Evolutionary conservation across 2,329 filamentous ascomycete genomes (phyloP).

Genomic region (Colletotrichum nymphaeae): DNA sequence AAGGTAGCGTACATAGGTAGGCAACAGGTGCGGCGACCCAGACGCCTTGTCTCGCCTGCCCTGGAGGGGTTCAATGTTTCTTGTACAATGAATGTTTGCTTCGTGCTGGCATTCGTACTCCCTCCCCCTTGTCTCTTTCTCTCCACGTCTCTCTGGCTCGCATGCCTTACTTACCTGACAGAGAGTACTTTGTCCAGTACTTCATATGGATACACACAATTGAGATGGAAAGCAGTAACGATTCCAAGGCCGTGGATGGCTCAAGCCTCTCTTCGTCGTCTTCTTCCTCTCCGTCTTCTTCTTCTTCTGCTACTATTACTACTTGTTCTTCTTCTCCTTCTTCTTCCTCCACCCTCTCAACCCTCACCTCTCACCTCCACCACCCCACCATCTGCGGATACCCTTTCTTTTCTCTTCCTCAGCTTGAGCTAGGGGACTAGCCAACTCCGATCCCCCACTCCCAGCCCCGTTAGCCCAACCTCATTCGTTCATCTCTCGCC

Average conservation of each 20-base stretch:
- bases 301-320: background rate
- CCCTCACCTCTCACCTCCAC: background rate
- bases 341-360: background rate
- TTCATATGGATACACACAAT: background rate
- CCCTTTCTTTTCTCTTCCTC: background rate
- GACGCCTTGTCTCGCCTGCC: slow-evolving; percentile 18
- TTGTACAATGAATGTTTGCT: slow-evolving; percentile 11
- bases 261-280: background rate
- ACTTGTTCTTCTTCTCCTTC: background rate
- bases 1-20: background rate
- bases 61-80: slow-evolving; percentile 2
- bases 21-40: background rate
- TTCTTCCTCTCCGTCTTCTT: background rate
- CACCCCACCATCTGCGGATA: background rate
- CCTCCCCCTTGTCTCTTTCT: background rate
- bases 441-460: background rate
- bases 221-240: background rate
- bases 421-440: background rate
- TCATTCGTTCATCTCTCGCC: background rate
- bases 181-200: background rate
- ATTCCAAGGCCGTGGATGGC: background rate
- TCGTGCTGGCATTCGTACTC: background rate
- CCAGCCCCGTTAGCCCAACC: background rate
- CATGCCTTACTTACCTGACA: too few species aligned
- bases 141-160: background rate